phyloP scores from a whole-genome alignment of 176 grass and related monocot species.

The Aegilops sharonensis region DNA sequence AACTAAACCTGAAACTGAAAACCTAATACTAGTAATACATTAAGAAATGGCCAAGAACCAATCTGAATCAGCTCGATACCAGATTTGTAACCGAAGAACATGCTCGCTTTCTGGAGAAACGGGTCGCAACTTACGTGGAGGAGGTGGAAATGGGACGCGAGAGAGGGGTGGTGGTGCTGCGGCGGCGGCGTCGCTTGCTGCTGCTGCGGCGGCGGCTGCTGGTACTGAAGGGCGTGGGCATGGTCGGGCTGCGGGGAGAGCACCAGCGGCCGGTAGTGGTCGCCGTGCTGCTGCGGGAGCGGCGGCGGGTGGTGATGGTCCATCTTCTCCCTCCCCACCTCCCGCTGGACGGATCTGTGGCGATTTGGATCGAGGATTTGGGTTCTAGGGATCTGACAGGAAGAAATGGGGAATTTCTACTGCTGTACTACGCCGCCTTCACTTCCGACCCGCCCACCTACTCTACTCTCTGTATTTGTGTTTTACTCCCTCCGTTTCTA shows the following conservation, averaged over 20 bases:
- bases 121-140: conserved; percentile 39
- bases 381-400: background rate
- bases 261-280: conserved; percentile 38
- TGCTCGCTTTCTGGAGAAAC: background rate
- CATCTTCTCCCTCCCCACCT: conserved; percentile 6
- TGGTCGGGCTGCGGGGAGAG: conserved; percentile 46
- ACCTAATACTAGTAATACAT: background rate
- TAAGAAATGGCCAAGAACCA: background rate
- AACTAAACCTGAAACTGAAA: background rate
- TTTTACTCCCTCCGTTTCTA: too few relatives aligned
- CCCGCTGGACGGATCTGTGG: background rate
- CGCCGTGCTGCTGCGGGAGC: conserved; percentile 32
- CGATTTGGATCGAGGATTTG: background rate
- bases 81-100: background rate
- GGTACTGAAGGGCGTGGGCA: conserved; percentile 34
- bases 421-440: too few relatives aligned
- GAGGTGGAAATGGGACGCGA: conserved; percentile 62
- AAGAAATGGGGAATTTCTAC: background rate
- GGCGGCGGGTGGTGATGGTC: conserved; percentile 35
- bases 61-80: background rate
- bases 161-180: conserved; percentile 46
- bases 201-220: conserved; percentile 17
- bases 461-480: too few relatives aligned
- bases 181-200: conserved; percentile 16
- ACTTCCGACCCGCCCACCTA: too few relatives aligned